phyloP scores from a whole-genome alignment of 345 rosid species.

The Geranium rotundifolium region DNA sequence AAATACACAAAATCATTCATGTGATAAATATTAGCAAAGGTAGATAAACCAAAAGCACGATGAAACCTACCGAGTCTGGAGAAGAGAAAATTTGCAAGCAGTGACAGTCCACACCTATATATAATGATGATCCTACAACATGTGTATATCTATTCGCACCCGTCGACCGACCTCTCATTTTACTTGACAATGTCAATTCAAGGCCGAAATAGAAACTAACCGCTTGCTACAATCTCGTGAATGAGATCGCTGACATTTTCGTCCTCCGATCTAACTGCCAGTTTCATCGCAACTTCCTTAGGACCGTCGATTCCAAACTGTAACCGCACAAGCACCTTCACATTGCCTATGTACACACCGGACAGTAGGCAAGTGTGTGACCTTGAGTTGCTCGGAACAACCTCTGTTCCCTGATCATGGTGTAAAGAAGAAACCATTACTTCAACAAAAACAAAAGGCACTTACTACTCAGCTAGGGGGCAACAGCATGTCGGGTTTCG shows the following conservation, averaged over 20 bases:
- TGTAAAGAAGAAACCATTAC: background rate
- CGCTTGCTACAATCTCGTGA: slow-evolving; percentile 79
- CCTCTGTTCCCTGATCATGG: slow-evolving; percentile 65
- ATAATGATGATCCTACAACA: too few species aligned
- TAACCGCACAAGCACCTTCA: slow-evolving; percentile 63
- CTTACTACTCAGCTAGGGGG: background rate
- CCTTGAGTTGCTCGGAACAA: slow-evolving; percentile 73
- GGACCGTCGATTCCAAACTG: slow-evolving; percentile 79
- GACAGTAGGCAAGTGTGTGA: slow-evolving; percentile 84
- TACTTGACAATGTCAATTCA: too few species aligned
- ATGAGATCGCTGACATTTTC: slow-evolving; percentile 66
- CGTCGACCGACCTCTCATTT: too few species aligned
- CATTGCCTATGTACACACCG: slow-evolving; percentile 83
- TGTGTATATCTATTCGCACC: too few species aligned
- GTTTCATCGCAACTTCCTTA: slow-evolving; percentile 85
- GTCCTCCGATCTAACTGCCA: slow-evolving; percentile 75
- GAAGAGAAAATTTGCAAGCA: too few species aligned
- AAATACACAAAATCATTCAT: too few species aligned
- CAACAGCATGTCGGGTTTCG: too few species aligned
- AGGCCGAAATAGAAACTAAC: slow-evolving; percentile 22
- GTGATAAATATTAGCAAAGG: too few species aligned
- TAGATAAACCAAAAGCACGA: too few species aligned
- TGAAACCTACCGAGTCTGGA: too few species aligned
- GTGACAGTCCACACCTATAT: too few species aligned
- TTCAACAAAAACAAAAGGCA: background rate